These are phyloP conservation scores for Stephanodiscus triporus DNA, from an alignment of 108 stramenopile genomes.

Conservation along the genomic window DNA sequence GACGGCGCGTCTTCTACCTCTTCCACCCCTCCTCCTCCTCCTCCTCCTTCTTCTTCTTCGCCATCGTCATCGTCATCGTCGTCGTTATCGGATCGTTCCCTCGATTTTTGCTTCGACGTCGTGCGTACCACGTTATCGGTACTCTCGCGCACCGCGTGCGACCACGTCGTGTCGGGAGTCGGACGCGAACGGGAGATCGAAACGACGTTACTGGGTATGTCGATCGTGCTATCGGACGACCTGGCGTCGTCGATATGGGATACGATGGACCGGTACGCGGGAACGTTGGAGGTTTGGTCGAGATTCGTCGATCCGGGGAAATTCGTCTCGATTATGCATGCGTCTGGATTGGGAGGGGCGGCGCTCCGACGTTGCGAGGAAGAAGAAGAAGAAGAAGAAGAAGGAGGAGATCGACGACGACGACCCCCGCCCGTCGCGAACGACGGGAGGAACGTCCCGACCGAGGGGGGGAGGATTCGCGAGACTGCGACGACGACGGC, in stretches of 20 bases:
- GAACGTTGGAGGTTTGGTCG: slow-evolving; percentile 47
- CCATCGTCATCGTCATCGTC: neutral
- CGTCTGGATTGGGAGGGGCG: slow-evolving; percentile 34
- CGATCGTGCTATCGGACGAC: slow-evolving; percentile 16
- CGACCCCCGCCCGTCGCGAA: neutral
- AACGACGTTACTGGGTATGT: slow-evolving; percentile 39
- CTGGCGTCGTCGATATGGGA: slow-evolving; percentile 18
- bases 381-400: too few relatives aligned
- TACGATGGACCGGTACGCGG: slow-evolving; percentile 39
- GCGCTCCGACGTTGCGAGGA: slow-evolving; percentile 18
- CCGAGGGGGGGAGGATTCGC: neutral
- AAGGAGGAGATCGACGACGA: too few relatives aligned
- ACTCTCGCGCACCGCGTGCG: slow-evolving; percentile 28
- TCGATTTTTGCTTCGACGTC: slow-evolving; percentile 44
- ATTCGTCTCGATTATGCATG: slow-evolving; percentile 26
- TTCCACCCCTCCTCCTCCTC: too few relatives aligned
- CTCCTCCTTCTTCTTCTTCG: neutral
- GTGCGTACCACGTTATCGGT: slow-evolving; percentile 4
- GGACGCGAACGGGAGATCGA: slow-evolving; percentile 45
- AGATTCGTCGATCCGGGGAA: slow-evolving; percentile 29
- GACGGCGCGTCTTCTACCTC: too few relatives aligned
- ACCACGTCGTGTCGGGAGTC: slow-evolving; percentile 29
- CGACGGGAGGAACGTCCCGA: slow-evolving; percentile 12
- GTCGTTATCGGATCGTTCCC: neutral
- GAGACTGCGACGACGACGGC: neutral